These are phyloP conservation scores for Gossypium raimondii DNA, from an alignment of 345 rosid genomes.

Conservation along the genomic window DNA sequence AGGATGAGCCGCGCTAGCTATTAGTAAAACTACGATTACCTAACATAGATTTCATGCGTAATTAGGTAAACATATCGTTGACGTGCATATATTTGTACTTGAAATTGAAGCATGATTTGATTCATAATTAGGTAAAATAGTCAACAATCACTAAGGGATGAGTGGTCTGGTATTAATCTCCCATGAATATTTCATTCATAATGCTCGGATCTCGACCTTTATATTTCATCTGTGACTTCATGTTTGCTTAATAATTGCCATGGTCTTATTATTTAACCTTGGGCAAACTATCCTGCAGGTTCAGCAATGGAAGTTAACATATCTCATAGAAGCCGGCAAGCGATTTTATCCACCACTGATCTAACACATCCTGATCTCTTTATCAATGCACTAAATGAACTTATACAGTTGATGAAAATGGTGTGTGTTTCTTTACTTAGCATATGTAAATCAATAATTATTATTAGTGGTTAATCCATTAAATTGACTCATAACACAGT, in stretches of 20 bases:
- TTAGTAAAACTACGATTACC: background rate
- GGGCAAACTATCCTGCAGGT: slow-evolving; percentile 40
- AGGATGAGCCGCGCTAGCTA: background rate
- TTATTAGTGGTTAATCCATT: background rate
- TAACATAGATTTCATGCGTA: background rate
- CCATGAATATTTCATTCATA: background rate
- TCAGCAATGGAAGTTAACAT: slow-evolving; percentile 82
- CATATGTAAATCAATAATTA: background rate
- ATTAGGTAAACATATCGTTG: background rate
- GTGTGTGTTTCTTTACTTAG: slow-evolving; percentile 24
- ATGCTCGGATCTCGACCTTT: background rate
- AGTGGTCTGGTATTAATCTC: slow-evolving; percentile 2
- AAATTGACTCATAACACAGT: background rate
- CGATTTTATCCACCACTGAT: slow-evolving; percentile 58
- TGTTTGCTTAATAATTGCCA: background rate
- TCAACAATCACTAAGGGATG: background rate
- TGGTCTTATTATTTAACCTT: background rate
- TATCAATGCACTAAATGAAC: slow-evolving; percentile 58
- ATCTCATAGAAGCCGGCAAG: slow-evolving; percentile 67
- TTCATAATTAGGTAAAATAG: too few relatives aligned
- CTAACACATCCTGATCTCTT: slow-evolving; percentile 64
- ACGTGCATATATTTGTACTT: background rate
- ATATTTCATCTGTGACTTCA: background rate
- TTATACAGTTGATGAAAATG: slow-evolving; percentile 79
- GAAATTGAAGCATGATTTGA: too few relatives aligned